phyloP scores from a whole-genome alignment of 345 rosid species.

The Eucalyptus victrix region DNA sequence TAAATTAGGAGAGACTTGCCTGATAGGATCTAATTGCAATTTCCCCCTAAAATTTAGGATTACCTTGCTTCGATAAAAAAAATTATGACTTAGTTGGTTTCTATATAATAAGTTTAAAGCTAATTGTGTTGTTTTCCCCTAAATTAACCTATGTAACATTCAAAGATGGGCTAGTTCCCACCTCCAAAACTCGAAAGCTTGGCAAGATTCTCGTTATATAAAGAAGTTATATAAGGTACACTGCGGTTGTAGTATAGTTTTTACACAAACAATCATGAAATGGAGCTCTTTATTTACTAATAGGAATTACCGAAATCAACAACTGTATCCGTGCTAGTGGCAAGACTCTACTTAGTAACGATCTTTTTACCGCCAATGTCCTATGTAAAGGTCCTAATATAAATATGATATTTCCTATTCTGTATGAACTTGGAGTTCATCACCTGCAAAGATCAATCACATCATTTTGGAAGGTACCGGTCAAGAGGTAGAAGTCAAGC shows the following conservation, averaged over 20 bases:
- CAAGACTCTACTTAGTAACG: not conserved
- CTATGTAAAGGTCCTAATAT: not conserved
- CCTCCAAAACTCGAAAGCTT: not conserved
- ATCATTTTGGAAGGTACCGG: not conserved
- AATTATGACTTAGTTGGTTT: not conserved
- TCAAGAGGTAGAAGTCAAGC: not conserved
- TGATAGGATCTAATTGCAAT: no score
- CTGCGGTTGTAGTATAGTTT: not conserved
- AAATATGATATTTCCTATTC: not conserved
- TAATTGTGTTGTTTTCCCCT: not conserved
- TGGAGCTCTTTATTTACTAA: not conserved
- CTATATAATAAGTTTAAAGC: not conserved
- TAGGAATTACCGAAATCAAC: not conserved
- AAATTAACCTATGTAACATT: not conserved
- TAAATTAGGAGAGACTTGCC: not conserved
- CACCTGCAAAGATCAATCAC: not conserved
- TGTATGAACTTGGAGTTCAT: not conserved
- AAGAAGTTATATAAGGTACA: not conserved
- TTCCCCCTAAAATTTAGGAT: no score
- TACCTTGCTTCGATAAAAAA: not conserved
- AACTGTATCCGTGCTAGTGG: not conserved
- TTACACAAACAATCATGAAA: not conserved
- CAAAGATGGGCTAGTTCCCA: not conserved
- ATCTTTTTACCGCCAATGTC: not conserved
- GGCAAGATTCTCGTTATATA: not conserved